Conservation (phyloP, 176 grass and related monocot species). For the Tillandsia fasciculata region DNA sequence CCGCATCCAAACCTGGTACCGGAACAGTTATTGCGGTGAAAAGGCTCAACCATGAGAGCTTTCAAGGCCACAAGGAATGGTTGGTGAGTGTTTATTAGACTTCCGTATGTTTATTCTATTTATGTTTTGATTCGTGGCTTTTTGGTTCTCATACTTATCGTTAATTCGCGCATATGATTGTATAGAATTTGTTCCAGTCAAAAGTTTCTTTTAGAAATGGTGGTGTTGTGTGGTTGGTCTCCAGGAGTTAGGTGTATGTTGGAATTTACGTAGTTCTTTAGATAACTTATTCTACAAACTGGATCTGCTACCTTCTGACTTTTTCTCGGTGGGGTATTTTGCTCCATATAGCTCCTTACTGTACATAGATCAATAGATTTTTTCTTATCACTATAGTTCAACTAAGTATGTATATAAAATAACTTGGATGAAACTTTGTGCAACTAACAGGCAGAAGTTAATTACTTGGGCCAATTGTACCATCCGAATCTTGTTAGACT, state of each 20-base stretch:
- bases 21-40: slow-evolving; percentile 81
- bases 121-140: neutral
- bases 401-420: neutral
- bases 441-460: slow-evolving; percentile 56
- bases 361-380: too few relatives aligned
- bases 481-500: slow-evolving; percentile 84
- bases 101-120: neutral
- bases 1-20: slow-evolving; percentile 52
- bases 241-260: too few relatives aligned
- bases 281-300: too few relatives aligned
- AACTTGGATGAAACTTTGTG: slow-evolving; percentile 1
- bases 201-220: too few relatives aligned
- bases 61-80: slow-evolving; percentile 83
- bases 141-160: neutral
- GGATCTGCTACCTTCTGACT: too few relatives aligned
- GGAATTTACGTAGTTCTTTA: too few relatives aligned
- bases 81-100: slow-evolving; percentile 45
- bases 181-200: too few relatives aligned
- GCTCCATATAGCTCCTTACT: too few relatives aligned
- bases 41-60: slow-evolving; percentile 66
- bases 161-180: too few relatives aligned
- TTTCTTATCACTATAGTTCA: too few relatives aligned
- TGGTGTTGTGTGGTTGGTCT: too few relatives aligned
- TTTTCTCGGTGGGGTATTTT: too few relatives aligned
- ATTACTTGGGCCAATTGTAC: slow-evolving; percentile 76